phyloP scores from a whole-genome alignment of 192 early-diverging fungal genomes.

The Backusella morwellensis region DNA sequence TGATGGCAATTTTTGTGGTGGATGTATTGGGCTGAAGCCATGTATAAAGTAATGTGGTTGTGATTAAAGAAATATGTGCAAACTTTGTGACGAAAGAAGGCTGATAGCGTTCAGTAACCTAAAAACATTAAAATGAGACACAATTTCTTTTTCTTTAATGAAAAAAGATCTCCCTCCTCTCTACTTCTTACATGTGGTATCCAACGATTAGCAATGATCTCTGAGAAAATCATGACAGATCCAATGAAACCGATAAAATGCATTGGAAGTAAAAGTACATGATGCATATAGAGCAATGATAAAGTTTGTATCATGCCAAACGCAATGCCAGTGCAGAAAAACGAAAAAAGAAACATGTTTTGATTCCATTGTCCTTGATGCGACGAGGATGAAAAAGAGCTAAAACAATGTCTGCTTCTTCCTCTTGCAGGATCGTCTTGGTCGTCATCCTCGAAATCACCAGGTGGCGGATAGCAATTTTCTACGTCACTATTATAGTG shows the following conservation, averaged over 20 bases:
- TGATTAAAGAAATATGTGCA: constrained; percentile 1
- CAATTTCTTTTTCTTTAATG: neutral
- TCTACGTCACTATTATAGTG: neutral
- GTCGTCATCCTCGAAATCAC: neutral
- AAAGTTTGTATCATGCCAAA: constrained; percentile 9
- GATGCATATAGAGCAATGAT: neutral
- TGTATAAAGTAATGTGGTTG: neutral
- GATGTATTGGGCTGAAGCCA: constrained; percentile 2
- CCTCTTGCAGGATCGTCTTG: neutral
- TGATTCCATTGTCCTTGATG: neutral
- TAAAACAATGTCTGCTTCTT: neutral
- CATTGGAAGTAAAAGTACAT: neutral
- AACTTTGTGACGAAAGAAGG: neutral
- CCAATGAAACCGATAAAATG: constrained; percentile 1
- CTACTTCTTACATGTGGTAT: neutral
- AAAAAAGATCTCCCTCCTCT: neutral
- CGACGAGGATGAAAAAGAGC: neutral
- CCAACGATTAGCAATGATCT: neutral
- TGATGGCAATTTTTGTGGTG: neutral
- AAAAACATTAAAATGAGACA: neutral
- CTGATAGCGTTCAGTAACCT: neutral
- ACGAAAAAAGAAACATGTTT: neutral
- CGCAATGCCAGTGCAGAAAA: neutral
- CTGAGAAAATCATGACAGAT: neutral
- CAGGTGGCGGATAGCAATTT: neutral